Conservation (phyloP, 495 filamentous ascomycete species). For the Letharia lupina region DNA sequence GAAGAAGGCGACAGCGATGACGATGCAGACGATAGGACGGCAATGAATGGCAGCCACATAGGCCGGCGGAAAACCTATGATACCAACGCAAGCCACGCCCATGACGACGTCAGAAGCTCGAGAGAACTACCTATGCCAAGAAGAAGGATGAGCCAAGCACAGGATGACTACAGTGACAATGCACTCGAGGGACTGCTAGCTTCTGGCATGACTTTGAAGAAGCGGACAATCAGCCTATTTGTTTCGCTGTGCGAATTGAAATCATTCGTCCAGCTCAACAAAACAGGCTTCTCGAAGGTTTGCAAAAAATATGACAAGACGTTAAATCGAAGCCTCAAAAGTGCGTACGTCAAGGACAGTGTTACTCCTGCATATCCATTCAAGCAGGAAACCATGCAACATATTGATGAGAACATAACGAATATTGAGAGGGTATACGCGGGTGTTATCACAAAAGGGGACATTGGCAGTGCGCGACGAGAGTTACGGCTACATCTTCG, state of each 20-base stretch:
- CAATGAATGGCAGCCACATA: conserved; percentile 37
- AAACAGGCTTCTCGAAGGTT: conserved; percentile 90
- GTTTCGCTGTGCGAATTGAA: conserved; percentile 93
- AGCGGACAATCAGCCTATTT: conserved; percentile 75
- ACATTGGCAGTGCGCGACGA: conserved; percentile 61
- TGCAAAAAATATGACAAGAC: conserved; percentile 99
- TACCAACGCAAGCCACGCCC: conserved; percentile 28
- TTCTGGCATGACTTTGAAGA: conserved; percentile 79
- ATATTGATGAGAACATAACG: conserved; percentile 59
- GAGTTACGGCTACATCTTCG: conserved; percentile 86
- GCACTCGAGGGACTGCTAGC: conserved; percentile 62
- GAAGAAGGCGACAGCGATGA: conserved; percentile 56
- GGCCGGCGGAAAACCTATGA: conserved; percentile 26
- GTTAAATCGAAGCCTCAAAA: conserved; percentile 66
- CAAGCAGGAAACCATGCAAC: conserved; percentile 54
- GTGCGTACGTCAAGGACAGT: conserved; percentile 60
- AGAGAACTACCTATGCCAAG: conserved; percentile 44
- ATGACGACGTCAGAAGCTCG: conserved; percentile 46
- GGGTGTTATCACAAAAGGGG: conserved; percentile 68
- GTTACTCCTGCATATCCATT: conserved; percentile 75
- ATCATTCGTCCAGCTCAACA: conserved; percentile 92
- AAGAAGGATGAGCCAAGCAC: conserved; percentile 47
- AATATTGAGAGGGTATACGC: conserved; percentile 75
- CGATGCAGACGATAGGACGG: conserved; percentile 52
- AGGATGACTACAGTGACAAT: conserved; percentile 71